Evolutionary conservation across 371 early-diverging fungal genomes (phyloP), one percentile per base, ranked within the genome.

Genomic region (Gilbertella persicaria): DNA sequence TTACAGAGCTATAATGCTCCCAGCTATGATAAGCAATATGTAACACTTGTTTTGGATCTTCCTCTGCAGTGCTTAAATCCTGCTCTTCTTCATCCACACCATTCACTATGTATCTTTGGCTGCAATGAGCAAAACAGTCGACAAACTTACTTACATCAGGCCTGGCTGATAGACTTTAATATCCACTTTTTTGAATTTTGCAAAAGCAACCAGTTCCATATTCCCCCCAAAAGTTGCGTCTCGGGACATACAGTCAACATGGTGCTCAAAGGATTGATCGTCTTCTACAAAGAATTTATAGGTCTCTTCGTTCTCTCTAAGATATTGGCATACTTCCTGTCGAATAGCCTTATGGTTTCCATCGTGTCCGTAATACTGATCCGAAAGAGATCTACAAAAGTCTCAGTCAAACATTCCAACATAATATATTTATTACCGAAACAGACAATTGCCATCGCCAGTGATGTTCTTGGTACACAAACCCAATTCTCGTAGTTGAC

Each of bases 381-480:
- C 90, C 3, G 89, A 81, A 21, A 92, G 73, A 0, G 91, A 79
- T 12, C 90, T 80, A 26, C 3, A 40, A 24, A 46, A 17, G 29
- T 2, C 10, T 44, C 25, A 41, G 10, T 17, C 21, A 8, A 13
- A 14, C 20, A 10, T 41, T 4, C 2, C 13, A 8, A 13, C 33
- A 20, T 21, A 14, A 0, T 35, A 36, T 23, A 2, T 24, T 45
- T n/a, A 13, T 48, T 72, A 78, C 82, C 89, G 75, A 62, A 90
- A 92, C 38, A 91, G 65, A 63, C 95, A 94, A 72, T 94, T 93
- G 46, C 93, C 93, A 59, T 94, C 93, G 28, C 93, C 92, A 20
- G 73, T 60, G 40, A 92, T 87, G 53, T 87, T 88, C 53, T 87
- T 89, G 44, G 81, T 83, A 44, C 81, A 80, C 17, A 88, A 65